A percentile compares a stretch with the other conserved stretches of the same genome.
Conservation (phyloP, 2,329 filamentous ascomycete genomes). For the Colletotrichum graminicola region DNA sequence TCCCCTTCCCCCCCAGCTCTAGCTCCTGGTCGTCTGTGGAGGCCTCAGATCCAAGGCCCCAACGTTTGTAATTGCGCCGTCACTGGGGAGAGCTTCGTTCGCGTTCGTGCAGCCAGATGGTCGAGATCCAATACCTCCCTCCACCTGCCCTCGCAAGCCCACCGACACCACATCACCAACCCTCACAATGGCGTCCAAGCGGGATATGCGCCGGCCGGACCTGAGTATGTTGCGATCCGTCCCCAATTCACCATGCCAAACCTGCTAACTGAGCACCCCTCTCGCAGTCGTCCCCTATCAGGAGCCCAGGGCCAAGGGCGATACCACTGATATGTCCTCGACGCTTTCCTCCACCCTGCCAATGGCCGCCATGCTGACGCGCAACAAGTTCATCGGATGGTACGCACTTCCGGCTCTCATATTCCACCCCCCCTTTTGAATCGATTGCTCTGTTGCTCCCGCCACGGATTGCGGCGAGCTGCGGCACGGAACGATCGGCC, state of each 20-base stretch:
- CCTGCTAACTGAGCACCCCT: background rate
- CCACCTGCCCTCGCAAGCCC: background rate
- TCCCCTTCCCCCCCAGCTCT: background rate
- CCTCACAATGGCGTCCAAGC: slow-evolving; percentile 72
- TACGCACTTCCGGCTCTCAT: slow-evolving; percentile 51
- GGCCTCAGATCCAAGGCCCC: slow-evolving; percentile 20
- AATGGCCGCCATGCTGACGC: slow-evolving; percentile 95
- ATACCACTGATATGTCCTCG: slow-evolving; percentile 77
- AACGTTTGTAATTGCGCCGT: slow-evolving; percentile 21
- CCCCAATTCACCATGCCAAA: slow-evolving; percentile 9
- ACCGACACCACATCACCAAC: background rate
- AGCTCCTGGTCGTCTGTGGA: background rate
- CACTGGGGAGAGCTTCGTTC: slow-evolving; percentile 37
- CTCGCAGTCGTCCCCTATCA: slow-evolving; percentile 86
- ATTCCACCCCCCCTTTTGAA: background rate
- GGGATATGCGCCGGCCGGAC: slow-evolving; percentile 81
- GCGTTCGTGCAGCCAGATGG: slow-evolving; percentile 15
- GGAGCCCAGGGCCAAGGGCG: slow-evolving; percentile 75
- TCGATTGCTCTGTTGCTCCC: background rate
- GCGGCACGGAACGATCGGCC: background rate
- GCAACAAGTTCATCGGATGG: slow-evolving; percentile 84
- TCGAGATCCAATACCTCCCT: slow-evolving; percentile 14
- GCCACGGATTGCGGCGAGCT: background rate
- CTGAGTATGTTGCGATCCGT: slow-evolving; percentile 68
- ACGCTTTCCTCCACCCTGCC: slow-evolving; percentile 83